Evolutionary conservation across 2,329 filamentous ascomycete species (phyloP).

Genomic region (Myriangium duriaei): DNA sequence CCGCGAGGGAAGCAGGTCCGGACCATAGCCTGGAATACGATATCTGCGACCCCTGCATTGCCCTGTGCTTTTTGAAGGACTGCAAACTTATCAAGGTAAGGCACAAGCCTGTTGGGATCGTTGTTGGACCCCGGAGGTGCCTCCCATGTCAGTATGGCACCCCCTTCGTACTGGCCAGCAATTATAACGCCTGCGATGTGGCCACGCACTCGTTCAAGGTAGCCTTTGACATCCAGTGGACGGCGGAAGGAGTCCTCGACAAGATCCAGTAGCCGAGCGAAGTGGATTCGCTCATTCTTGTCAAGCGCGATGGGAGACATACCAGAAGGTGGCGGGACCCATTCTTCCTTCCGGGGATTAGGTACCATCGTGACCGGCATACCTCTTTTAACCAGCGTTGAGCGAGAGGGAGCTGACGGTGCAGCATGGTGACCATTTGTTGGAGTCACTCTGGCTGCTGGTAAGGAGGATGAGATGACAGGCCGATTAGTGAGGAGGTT

Average conservation of each 20-base stretch:
- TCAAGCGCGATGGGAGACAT: conserved; percentile 55
- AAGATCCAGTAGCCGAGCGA: conserved; percentile 67
- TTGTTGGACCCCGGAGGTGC: conserved; percentile 38
- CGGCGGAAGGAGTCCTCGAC: conserved; percentile 91
- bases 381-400: conserved; percentile 71
- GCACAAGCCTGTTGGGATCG: conserved; percentile 55
- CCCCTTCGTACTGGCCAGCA: conserved; percentile 91
- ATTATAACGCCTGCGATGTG: conserved; percentile 86
- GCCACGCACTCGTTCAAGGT: conserved; percentile 65
- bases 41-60: conserved; percentile 73
- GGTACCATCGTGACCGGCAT: conserved; percentile 81
- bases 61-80: conserved; percentile 82
- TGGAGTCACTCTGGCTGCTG: conserved; percentile 49
- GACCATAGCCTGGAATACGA: conserved; percentile 94
- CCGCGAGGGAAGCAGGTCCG: conserved; percentile 75
- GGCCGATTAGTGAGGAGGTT: conserved; percentile 94
- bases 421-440: conserved; percentile 18
- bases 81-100: conserved; percentile 95
- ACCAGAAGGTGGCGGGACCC: conserved; percentile 51
- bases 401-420: conserved; percentile 20
- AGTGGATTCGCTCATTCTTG: conserved; percentile 63
- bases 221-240: conserved; percentile 71
- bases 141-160: conserved; percentile 92
- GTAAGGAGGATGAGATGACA: conserved; percentile 80
- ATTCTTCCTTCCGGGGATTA: conserved; percentile 50